Base-by-base conservation (phyloP, 306 rosid genomes). In the Casuarina glauca region DNA sequence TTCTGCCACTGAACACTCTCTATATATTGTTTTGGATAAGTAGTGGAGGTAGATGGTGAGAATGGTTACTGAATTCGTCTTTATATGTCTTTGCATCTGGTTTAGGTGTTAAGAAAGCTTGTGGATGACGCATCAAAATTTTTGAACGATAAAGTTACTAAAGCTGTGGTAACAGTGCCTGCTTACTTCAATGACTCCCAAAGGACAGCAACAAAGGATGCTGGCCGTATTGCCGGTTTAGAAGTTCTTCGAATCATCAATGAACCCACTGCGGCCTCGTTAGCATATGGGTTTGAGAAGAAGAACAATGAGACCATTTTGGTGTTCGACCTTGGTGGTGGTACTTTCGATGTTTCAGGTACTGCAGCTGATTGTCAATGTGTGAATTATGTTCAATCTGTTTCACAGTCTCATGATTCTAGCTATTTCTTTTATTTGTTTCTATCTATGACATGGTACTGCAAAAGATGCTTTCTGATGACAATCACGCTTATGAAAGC, bases 141-240 rank as follows among this genome's bases (percentile, higher is more conserved):
- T 79, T 83, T 94, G 87, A 94, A 92, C 69, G 98, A 94, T 73
- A 94, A 94, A 87, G 97, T 94, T 16, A 94, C 97, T 6, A 94
- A 94, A 81, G 98, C 98, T 32, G 98, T 94, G 44, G 98, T 94
- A 9, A 94, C 98, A 0, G 98, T 94, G 39, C 98, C 98, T 76
- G 98, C 98, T 1, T 94, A 94, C 90, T 94, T 94, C 85, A 94
- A 94, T 74, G 98, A 94, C 75, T 94, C 98, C n/a, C 98, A 94
- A 76, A 92, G 98, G 75, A 94, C 98, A 11, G 98, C 98, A 6
- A 94, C 98, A 0, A 94, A 90, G 89, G 98, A 94, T 86, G 98
- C 98, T n/a, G 98, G 98, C 20, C 88, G 97, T 42, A 94, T 94
- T 84, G 98, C 98, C 76, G 98, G 98, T 76, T 74, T 94, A 6